Conservation (phyloP, 306 rosid species). For the Sicyos baderoa region DNA sequence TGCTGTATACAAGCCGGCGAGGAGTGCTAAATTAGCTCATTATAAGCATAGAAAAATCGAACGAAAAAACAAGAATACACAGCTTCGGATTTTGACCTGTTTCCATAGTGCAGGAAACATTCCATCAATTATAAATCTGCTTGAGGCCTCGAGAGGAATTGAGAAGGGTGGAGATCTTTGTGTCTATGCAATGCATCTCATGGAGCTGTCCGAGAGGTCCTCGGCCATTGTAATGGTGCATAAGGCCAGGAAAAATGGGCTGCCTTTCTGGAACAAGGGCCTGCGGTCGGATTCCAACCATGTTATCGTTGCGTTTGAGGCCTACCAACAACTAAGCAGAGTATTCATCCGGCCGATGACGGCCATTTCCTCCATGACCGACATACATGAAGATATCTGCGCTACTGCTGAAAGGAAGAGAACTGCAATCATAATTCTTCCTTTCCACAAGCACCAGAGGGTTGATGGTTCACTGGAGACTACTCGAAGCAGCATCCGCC, state of each 20-base stretch:
- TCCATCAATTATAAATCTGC: constrained; percentile 61
- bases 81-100: constrained; percentile 61
- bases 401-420: constrained; percentile 54
- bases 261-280: constrained; percentile 63
- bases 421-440: constrained; percentile 62
- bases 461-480: constrained; percentile 53
- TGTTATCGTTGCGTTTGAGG: constrained; percentile 60
- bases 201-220: constrained; percentile 76
- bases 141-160: constrained; percentile 70
- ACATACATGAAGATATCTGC: constrained; percentile 76
- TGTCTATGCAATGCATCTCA: constrained; percentile 79
- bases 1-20: constrained; percentile 52
- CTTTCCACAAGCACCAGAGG: constrained; percentile 80
- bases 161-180: constrained; percentile 46
- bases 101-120: constrained; percentile 54
- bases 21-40: constrained; percentile 28
- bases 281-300: constrained; percentile 33
- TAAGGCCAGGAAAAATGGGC: constrained; percentile 67
- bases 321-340: constrained; percentile 53
- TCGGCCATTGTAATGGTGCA: constrained; percentile 72
- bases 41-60: constrained; percentile 57
- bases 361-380: constrained; percentile 56
- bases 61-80: constrained; percentile 41
- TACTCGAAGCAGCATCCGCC: constrained; percentile 42
- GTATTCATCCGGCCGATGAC: constrained; percentile 72